Base-by-base conservation (phyloP, 495 filamentous ascomycete species). In the Parathielavia appendiculata region DNA sequence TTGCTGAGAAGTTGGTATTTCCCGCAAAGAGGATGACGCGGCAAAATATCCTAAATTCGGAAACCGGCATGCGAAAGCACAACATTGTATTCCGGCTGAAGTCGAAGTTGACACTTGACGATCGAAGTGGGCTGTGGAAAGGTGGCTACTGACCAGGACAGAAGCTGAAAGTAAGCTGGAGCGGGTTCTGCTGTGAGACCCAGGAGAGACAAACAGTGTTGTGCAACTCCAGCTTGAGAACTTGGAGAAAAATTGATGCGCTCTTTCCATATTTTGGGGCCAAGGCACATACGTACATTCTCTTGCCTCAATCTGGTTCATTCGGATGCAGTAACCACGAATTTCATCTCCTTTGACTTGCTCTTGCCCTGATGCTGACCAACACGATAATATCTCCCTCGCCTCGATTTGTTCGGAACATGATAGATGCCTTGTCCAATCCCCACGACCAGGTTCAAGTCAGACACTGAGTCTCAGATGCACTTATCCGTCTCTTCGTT, bases 11-110 rank as follows among this genome's bases (percentile, higher is more conserved):
- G 60, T 69, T 63, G 67, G 60, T 59, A 59, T 62, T n/a, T 59
- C 58, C 64, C 41, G 63, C 57, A 62, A 61, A 60, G 53, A 20
- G 26, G 61, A 56, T 59, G 64, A 64, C 58, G 61, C 57, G 64
- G 64, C 61, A 66, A 52, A 61, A 63, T 53, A 39, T 51, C 50
- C 58, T 41, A 64, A 66, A 62, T 66, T 64, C 54, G 63, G 58
- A 47, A 54, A 56, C 20, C 46, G 32, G 40, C 43, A 32, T 4
- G 22, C 30, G 23, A 54, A 56, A 63, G 53, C 55, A 60, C 59
- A 41, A 59, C 49, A 17, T 39, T 57, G 59, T 35, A 69, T 69
- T 69, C 60, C 63, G 66, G 66, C 66, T 69, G 66, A 69, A 66
- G 57, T 69, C 56, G 44, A 41, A 1, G 34, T 45, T 35, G 50